Base-by-base conservation (phyloP, 345 rosid genomes). In the Populus ilicifolia region DNA sequence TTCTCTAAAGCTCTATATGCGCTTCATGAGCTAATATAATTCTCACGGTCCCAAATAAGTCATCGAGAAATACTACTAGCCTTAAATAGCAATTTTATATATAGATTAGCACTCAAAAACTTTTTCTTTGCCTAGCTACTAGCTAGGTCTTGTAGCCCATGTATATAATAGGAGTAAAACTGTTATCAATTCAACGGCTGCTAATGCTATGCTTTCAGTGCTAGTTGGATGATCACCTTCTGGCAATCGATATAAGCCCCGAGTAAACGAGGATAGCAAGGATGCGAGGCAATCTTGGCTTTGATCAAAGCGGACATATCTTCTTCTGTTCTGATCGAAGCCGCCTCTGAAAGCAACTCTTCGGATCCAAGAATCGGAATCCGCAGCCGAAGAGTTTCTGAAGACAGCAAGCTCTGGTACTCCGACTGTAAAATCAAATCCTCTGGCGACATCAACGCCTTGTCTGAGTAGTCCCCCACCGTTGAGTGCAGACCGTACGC, bases 161-260 rank as follows among this genome's bases (percentile, higher is more conserved):
- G 23, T 23, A 23, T 9, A 59, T 4, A 59, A 14, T 13, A 44
- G 11, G 4, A 59, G 23, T 23, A n/a, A 59, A 59, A 59, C 29
- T 59, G 14, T 23, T 41, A 41, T 41, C 44, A 59, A 59, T 59
- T 59, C 29, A 23, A 59, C 27, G 0, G 63, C 64, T n/a, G 64
- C 16, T 59, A 23, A 59, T 59, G 64, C 64, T 23, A 59, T 59
- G 62, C 25, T 2, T 54, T 54, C 62, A 54, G 62, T 54, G 4
- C 27, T 21, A 54, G 62, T 54, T 54, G 23, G 29, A 23, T 59
- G 64, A 59, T 83, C 81, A 96, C 98, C 99, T 95, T 95, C 80
- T 95, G 99, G 84, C 99, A 95, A 77, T 95, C 96, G 69, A 93
- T 86, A 80, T 91, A 95, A 38, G 98, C 96, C 72, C 89, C 85